Conservation (phyloP, 331 rosid species). For the Dryas integrifolia region DNA sequence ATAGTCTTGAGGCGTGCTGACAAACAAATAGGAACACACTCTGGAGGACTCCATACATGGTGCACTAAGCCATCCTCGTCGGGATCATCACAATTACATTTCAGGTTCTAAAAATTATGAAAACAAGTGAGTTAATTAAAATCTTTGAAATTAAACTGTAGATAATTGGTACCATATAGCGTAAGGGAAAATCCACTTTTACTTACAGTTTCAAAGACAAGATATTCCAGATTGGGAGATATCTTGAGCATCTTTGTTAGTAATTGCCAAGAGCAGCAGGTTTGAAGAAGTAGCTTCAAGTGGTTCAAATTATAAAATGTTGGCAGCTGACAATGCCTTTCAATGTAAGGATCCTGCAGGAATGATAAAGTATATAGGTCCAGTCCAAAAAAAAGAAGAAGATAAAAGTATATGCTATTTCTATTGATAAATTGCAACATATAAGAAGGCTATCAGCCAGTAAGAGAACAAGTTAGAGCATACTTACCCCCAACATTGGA, state of each 20-base stretch:
- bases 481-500: constrained; percentile 1
- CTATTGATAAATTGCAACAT: not conserved
- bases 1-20: not conserved
- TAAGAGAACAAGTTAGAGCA: not conserved
- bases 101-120: not conserved
- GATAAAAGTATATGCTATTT: not conserved
- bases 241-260: not conserved
- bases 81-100: not conserved
- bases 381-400: not conserved
- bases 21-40: not conserved
- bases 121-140: no score
- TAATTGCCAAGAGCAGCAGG: not conserved
- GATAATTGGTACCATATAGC: not conserved
- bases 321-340: not conserved
- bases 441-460: not conserved
- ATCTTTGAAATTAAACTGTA: not conserved
- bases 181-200: not conserved
- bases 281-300: not conserved
- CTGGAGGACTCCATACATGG: not conserved
- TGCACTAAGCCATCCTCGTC: no score
- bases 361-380: not conserved
- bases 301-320: not conserved
- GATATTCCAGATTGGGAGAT: not conserved
- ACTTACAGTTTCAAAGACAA: not conserved
- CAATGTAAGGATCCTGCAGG: not conserved